These are phyloP conservation scores for Wickerhamomyces rabaulensis DNA, from an alignment of 805 yeast genomes.

Conservation along the genomic window DNA sequence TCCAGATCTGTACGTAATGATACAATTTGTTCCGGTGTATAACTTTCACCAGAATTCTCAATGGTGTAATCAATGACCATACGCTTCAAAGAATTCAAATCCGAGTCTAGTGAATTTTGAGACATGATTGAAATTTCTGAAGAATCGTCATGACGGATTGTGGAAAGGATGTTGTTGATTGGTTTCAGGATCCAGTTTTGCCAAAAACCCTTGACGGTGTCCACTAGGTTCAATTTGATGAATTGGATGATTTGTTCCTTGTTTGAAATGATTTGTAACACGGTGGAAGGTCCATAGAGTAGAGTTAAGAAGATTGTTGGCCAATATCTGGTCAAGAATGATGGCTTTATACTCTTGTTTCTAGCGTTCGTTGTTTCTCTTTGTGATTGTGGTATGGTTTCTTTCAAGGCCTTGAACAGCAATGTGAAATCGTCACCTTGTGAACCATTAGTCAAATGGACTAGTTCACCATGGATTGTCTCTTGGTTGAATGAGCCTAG, in stretches of 20 bases:
- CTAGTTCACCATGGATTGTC: background rate
- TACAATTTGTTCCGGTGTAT: conserved; percentile 16
- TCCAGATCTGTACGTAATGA: conserved; percentile 31
- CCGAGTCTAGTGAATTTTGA: conserved; percentile 72
- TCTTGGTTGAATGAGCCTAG: conserved; percentile 8
- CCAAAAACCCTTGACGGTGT: conserved; percentile 36
- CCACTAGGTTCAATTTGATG: conserved; percentile 52
- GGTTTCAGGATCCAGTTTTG: conserved; percentile 73
- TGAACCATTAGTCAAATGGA: background rate
- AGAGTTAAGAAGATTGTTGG: conserved; percentile 40
- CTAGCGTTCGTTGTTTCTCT: background rate
- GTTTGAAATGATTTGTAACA: conserved; percentile 40
- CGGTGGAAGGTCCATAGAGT: conserved; percentile 50
- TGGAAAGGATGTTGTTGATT: conserved; percentile 59
- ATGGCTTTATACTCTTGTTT: conserved; percentile 29
- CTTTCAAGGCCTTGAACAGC: background rate
- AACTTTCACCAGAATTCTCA: conserved; percentile 27
- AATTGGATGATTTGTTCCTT: conserved; percentile 51
- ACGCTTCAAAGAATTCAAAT: conserved; percentile 73
- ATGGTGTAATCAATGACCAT: conserved; percentile 75
- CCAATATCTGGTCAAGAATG: conserved; percentile 55
- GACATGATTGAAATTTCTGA: conserved; percentile 73
- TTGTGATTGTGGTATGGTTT: background rate
- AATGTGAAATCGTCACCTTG: background rate
- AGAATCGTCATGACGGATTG: conserved; percentile 79